Evolutionary conservation across 2,329 filamentous ascomycete genomes (phyloP).

Genomic region (Delphinella strobiligena): DNA sequence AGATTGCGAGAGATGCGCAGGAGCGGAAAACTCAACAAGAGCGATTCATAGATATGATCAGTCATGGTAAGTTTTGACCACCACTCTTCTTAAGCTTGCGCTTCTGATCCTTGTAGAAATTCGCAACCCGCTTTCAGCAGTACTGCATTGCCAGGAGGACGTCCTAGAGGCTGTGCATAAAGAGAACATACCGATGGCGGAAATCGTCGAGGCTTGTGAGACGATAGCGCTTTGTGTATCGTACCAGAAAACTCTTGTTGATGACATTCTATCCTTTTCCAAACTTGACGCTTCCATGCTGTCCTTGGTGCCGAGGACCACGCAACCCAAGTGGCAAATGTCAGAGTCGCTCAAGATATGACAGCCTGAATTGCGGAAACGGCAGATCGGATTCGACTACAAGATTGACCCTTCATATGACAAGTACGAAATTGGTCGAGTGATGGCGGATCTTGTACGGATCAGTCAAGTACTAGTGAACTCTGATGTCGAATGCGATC

Average conservation of each 20-base stretch:
- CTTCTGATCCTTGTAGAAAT: slow-evolving; percentile 27
- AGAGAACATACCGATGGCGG: slow-evolving; percentile 9
- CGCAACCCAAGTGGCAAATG: slow-evolving; percentile 16
- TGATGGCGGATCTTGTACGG: slow-evolving; percentile 10
- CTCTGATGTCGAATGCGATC: slow-evolving; percentile 12
- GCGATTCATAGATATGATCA: slow-evolving; percentile 34
- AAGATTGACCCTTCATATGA: slow-evolving; percentile 16
- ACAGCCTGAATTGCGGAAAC: slow-evolving; percentile 21
- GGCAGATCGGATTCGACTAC: slow-evolving; percentile 17
- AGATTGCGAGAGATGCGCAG: slow-evolving; percentile 29
- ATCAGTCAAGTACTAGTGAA: slow-evolving; percentile 12
- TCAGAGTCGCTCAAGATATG: slow-evolving; percentile 22
- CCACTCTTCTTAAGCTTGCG: not conserved
- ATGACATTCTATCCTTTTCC: slow-evolving; percentile 28
- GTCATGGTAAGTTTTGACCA: slow-evolving; percentile 14
- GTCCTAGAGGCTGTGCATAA: slow-evolving; percentile 20
- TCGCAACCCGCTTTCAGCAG: slow-evolving; percentile 23
- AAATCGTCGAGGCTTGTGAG: slow-evolving; percentile 17
- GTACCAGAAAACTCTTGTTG: slow-evolving; percentile 28
- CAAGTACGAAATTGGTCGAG: slow-evolving; percentile 11
- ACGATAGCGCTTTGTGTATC: slow-evolving; percentile 31
- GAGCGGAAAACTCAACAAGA: slow-evolving; percentile 35
- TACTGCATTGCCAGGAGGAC: slow-evolving; percentile 32
- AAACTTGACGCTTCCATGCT: slow-evolving; percentile 23
- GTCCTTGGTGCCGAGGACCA: slow-evolving; percentile 14